Evolutionary conservation across 1,284 basidiomycete genomes (phyloP).

Genomic region (Ceratobasidium sp.): DNA sequence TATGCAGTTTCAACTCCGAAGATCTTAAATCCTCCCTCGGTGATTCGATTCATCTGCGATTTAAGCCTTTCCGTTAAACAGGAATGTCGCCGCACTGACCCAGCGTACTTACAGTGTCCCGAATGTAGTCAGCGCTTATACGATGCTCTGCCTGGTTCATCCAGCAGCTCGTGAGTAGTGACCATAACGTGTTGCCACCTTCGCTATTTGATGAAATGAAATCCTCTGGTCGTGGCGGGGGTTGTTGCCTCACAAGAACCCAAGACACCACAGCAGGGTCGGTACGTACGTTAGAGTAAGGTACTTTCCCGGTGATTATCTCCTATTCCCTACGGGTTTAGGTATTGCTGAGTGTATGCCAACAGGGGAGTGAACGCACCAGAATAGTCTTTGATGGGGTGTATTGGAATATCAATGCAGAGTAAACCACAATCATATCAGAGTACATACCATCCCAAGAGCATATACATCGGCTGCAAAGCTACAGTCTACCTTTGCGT

Average conservation of each 20-base stretch:
- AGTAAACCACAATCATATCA: too few relatives aligned
- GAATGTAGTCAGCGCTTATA: neutral
- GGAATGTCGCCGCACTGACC: neutral
- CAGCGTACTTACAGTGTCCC: neutral
- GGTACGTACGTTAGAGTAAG: neutral
- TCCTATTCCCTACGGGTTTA: neutral
- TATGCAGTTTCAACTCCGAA: too few relatives aligned
- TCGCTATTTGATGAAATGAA: neutral
- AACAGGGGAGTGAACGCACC: neutral
- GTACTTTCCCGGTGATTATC: neutral
- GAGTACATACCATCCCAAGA: conserved; percentile 1
- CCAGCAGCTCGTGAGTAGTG: conserved; percentile 5
- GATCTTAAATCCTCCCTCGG: too few relatives aligned
- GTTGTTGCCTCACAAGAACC: neutral
- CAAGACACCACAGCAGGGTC: neutral
- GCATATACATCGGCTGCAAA: conserved; percentile 10
- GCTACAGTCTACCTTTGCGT: neutral
- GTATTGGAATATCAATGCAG: too few relatives aligned
- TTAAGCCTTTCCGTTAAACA: neutral
- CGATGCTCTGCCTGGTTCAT: neutral
- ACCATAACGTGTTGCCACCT: conserved; percentile 7
- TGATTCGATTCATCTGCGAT: too few relatives aligned
- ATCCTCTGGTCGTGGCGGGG: neutral
- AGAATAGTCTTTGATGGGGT: neutral
- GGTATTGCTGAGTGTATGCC: neutral